Conservation (phyloP, 805 yeast species). For the Spathaspora passalidarum region DNA sequence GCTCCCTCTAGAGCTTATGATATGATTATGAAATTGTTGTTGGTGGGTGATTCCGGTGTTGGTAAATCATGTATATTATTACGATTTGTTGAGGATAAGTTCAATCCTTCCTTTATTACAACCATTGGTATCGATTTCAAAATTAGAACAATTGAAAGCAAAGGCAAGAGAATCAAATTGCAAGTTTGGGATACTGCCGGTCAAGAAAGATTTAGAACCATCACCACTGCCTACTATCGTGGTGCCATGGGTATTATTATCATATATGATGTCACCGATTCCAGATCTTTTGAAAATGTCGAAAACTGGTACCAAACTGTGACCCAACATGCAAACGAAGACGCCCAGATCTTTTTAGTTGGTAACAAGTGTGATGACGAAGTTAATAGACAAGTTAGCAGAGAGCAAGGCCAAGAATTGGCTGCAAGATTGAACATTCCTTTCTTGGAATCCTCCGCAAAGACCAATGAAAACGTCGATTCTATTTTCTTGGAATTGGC, state of each 20-base stretch:
- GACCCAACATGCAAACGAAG: conserved; percentile 94
- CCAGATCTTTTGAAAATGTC: conserved; percentile 87
- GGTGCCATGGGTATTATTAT: conserved; percentile 87
- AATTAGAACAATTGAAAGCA: conserved; percentile 91
- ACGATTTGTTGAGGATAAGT: conserved; percentile 93
- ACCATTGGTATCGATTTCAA: conserved; percentile 98
- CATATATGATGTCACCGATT: conserved; percentile 83
- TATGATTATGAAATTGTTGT: conserved; percentile 84
- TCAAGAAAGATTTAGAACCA: conserved; percentile 93
- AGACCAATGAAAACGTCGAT: conserved; percentile 87
- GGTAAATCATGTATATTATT: conserved; percentile 87
- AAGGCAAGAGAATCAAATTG: conserved; percentile 88
- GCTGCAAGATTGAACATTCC: conserved; percentile 87
- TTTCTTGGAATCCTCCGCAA: conserved; percentile 95
- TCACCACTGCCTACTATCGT: conserved; percentile 88
- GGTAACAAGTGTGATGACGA: conserved; percentile 95
- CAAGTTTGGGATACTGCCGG: conserved; percentile 99
- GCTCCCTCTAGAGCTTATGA: conserved; percentile 75
- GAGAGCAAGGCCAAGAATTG: conserved; percentile 86
- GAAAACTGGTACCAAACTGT: conserved; percentile 96
- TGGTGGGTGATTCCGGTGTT: conserved; percentile 91
- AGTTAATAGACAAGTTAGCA: conserved; percentile 79
- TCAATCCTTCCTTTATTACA: conserved; percentile 94
- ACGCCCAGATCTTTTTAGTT: conserved; percentile 88
- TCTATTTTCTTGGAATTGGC: conserved; percentile 90